A percentile compares a stretch with the other conserved stretches of the same genome.
Evolutionary conservation across 495 filamentous ascomycete genomes (phyloP).

Genomic region (Annulohypoxylon bovei): DNA sequence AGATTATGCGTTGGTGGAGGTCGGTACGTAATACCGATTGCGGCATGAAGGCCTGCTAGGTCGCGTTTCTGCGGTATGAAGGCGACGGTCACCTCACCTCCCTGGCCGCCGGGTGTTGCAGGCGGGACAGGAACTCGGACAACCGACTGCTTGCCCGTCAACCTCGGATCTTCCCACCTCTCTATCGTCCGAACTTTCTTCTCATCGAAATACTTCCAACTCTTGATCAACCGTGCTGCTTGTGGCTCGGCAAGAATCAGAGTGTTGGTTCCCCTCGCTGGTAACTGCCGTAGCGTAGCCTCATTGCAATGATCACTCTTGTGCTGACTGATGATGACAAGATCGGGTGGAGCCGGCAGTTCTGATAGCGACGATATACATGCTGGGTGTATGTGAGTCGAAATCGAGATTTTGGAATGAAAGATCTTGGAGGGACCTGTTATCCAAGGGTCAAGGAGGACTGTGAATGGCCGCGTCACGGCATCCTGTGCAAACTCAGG

Average conservation of each 20-base stretch:
- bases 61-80: conserved; percentile 71
- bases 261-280: conserved; percentile 59
- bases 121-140: conserved; percentile 57
- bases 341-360: conserved; percentile 65
- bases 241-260: conserved; percentile 71
- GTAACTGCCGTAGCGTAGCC: conserved; percentile 70
- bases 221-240: conserved; percentile 67
- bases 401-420: conserved; percentile 68
- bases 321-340: conserved; percentile 75
- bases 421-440: conserved; percentile 68
- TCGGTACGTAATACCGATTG: conserved; percentile 76
- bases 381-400: conserved; percentile 61
- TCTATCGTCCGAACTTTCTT: conserved; percentile 62
- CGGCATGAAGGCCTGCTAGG: conserved; percentile 68
- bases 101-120: conserved; percentile 53
- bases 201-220: conserved; percentile 72
- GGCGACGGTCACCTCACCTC: conserved; percentile 72
- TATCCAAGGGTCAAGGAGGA: conserved; percentile 79
- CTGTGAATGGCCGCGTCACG: conserved; percentile 63
- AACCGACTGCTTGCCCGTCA: conserved; percentile 50
- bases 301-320: conserved; percentile 78
- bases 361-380: conserved; percentile 69
- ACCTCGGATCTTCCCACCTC: conserved; percentile 61
- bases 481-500: conserved; percentile 38
- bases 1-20: conserved; percentile 53